Conservation (phyloP, 306 rosid species). For the Prunus mongolica region DNA sequence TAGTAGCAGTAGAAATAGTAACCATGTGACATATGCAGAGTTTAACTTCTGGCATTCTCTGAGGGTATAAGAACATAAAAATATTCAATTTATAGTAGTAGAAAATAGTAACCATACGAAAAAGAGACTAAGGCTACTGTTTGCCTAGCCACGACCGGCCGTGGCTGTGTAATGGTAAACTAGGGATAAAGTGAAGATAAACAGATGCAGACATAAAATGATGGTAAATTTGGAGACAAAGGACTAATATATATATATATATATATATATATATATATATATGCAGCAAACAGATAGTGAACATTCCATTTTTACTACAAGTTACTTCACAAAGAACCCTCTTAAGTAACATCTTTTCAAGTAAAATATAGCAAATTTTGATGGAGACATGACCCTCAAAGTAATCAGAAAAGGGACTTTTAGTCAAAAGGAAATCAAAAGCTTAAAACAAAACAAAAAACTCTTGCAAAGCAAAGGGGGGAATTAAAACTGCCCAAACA, state of each 20-base stretch:
- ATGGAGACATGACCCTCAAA: slow-evolving; percentile 45
- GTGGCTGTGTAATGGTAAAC: neutral
- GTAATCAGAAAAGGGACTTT: slow-evolving; percentile 34
- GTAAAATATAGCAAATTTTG: slow-evolving; percentile 10
- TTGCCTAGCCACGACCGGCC: no score
- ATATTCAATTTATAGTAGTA: no score
- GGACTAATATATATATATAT: neutral
- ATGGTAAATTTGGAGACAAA: neutral
- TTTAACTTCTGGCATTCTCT: neutral
- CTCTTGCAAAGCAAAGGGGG: slow-evolving; percentile 35
- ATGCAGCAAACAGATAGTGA: slow-evolving; percentile 2
- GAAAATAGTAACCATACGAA: no score
- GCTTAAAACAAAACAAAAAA: slow-evolving; percentile 28
- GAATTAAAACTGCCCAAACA: slow-evolving; percentile 61
- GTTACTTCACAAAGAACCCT: slow-evolving; percentile 4
- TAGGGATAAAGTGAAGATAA: neutral
- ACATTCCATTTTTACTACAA: slow-evolving; percentile 5
- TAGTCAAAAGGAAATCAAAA: slow-evolving; percentile 62
- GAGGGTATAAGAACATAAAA: no score
- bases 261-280: neutral
- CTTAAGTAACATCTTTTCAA: slow-evolving; percentile 6
- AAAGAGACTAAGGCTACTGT: no score
- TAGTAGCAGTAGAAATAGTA: neutral
- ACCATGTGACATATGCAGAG: neutral
- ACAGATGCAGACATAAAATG: neutral